Evolutionary conservation across 768 basidiomycete species (phyloP), one percentile per base, ranked within the genome.

Genomic region (Suillus bovinus): DNA sequence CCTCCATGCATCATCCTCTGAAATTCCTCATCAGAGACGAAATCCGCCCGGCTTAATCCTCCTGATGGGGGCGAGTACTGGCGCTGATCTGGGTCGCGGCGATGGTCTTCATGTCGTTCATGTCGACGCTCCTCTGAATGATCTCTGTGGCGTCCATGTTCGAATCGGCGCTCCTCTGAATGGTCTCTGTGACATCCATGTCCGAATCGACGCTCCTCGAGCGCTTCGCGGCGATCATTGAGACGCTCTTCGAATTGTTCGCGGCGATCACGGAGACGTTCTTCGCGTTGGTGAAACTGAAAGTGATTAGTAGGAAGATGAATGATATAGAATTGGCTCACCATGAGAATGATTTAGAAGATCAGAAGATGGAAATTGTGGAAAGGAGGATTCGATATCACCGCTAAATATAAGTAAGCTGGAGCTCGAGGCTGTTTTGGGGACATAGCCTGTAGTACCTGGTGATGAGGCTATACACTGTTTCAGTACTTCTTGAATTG

Each of bases 21-120:
- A 38, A 73, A 67, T 1, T 73, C 72, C 5, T 50, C 70, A 64
- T 73, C 72, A 52, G 72, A 64, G 56, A 69, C 72, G 52, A 75
- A 75, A 67, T 73, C 72, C n/a, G 50, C 61, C 1, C 64, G 68
- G 50, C 62, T 65, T 20, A 71, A 56, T 6, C 66, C 72, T 5
- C 68, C 66, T 16, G 58, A 4, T 2, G 29, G 49, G 20, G 49
- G 24, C 14, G 31, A 9, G 5, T 60, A 39, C 7, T 34, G 59
- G 14, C 34, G 31, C 49, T 60, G 59, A 56, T 39, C 54, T 20
- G 5, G 58, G 56, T 27, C 49, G 54, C n/a, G 59, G 11, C 47
- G 59, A n/a, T 27, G 58, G 7, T 41, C 38, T 31, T 61, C 29
- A 7, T n/a, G 22, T 16, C 46, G 58, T 4, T 49, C 59, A 13